Percentiles rank a stretch among this genome's conserved stretches.
Conservation (phyloP, 805 yeast genomes). For the Lachancea dasiensis region DNA sequence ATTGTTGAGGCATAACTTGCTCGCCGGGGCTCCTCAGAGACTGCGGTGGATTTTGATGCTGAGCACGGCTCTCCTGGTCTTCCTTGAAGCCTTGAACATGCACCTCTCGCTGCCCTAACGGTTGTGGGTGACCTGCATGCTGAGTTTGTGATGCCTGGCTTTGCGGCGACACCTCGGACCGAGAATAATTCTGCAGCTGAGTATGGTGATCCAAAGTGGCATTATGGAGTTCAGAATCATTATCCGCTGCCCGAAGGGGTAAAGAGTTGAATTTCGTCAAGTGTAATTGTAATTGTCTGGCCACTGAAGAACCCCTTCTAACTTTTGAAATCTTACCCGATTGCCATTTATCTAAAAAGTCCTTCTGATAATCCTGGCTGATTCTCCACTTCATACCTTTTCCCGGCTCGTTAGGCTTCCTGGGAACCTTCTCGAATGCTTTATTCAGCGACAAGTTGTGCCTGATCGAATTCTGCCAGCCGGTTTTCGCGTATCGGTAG, state of each 20-base stretch:
- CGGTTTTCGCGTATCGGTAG: slow-evolving; percentile 85
- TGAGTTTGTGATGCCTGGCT: slow-evolving; percentile 2
- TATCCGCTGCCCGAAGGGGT: slow-evolving; percentile 34
- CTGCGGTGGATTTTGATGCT: slow-evolving; percentile 13
- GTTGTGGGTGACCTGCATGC: slow-evolving; percentile 5
- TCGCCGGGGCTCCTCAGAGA: slow-evolving; percentile 13
- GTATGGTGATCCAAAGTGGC: slow-evolving; percentile 6
- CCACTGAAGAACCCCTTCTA: slow-evolving; percentile 74
- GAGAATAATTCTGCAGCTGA: not conserved
- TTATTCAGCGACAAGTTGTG: slow-evolving; percentile 91
- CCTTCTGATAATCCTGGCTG: slow-evolving; percentile 74
- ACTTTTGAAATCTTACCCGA: slow-evolving; percentile 69
- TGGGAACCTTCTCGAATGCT: slow-evolving; percentile 95
- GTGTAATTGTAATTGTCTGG: slow-evolving; percentile 73
- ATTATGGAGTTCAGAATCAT: slow-evolving; percentile 15
- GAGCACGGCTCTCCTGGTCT: slow-evolving; percentile 13
- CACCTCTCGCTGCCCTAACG: slow-evolving; percentile 3
- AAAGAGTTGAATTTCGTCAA: slow-evolving; percentile 43
- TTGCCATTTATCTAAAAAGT: slow-evolving; percentile 73
- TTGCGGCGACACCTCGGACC: slow-evolving; percentile 3
- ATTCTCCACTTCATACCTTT: slow-evolving; percentile 99
- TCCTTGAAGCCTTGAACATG: not conserved
- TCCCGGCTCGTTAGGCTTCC: slow-evolving; percentile 94
- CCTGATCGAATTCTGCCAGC: slow-evolving; percentile 98
- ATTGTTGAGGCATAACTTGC: slow-evolving; percentile 14